Conservation (phyloP, 768 basidiomycete genomes). For the Leccinum obscurum region DNA sequence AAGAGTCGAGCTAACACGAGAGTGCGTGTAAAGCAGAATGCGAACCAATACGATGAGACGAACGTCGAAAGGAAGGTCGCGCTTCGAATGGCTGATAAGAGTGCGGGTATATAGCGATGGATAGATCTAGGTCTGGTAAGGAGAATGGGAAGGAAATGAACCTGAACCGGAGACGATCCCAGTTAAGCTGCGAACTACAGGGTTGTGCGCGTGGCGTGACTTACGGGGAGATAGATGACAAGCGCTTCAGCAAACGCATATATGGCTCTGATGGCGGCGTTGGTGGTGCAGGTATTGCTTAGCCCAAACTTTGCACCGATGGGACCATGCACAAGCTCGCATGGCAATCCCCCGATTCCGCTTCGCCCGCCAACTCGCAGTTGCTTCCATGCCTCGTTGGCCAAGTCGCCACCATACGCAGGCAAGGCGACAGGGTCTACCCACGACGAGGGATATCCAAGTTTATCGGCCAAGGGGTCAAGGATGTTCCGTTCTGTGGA, state of each 20-base stretch:
- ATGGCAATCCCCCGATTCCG: constrained; percentile 71
- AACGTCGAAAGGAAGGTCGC: constrained; percentile 74
- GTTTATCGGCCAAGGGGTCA: constrained; percentile 46
- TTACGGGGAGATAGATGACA: constrained; percentile 69
- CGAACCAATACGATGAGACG: constrained; percentile 66
- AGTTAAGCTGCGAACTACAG: constrained; percentile 11
- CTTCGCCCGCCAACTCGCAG: constrained; percentile 53
- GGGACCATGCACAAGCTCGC: constrained; percentile 70
- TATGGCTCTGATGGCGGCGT: constrained; percentile 51
- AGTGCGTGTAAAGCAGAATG: constrained; percentile 70
- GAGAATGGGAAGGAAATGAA: constrained; percentile 66
- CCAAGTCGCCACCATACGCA: constrained; percentile 56
- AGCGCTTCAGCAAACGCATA: constrained; percentile 64
- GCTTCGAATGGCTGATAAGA: constrained; percentile 59
- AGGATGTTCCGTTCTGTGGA: constrained; percentile 42
- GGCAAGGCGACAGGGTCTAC: constrained; percentile 62
- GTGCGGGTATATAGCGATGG: constrained; percentile 39
- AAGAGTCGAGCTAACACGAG: constrained; percentile 62
- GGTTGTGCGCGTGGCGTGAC: constrained; percentile 24
- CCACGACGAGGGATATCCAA: constrained; percentile 62
- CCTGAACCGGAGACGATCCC: constrained; percentile 39
- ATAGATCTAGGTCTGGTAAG: constrained; percentile 57
- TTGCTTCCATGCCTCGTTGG: constrained; percentile 53
- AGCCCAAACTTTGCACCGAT: constrained; percentile 48
- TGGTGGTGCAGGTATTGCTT: constrained; percentile 58